phyloP scores from a whole-genome alignment of 1,284 basidiomycete genomes.

The Leccinum solheimii region DNA sequence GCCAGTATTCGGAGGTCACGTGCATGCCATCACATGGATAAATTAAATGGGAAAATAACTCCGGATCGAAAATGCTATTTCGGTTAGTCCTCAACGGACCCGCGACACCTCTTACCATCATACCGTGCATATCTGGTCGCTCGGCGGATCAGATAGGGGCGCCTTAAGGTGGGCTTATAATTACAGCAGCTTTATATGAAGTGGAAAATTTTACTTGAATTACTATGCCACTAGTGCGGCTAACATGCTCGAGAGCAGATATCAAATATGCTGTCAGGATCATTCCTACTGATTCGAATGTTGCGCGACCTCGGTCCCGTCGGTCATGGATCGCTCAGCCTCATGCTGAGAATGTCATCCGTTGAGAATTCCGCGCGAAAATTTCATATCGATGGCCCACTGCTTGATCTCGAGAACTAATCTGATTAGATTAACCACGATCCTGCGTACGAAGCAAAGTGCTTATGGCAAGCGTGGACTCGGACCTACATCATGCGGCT shows the following conservation, averaged over 20 bases:
- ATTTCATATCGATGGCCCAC: not conserved
- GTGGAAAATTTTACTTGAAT: not conserved
- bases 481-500: not conserved
- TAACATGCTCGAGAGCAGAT: not conserved
- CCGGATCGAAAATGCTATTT: conserved; percentile 4
- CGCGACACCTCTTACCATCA: not conserved
- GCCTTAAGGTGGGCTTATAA: not conserved
- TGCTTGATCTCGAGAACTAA: not conserved
- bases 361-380: not conserved
- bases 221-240: not conserved
- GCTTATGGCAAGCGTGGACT: not conserved
- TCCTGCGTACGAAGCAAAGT: not conserved
- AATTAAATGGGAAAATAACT: conserved; percentile 9
- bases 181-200: not conserved
- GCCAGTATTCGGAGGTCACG: conserved; percentile 25
- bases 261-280: not conserved
- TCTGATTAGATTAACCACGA: not conserved
- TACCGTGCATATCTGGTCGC: not conserved
- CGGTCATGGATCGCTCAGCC: not conserved
- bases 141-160: not conserved
- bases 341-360: not conserved
- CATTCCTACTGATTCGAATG: not conserved
- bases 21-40: conserved; percentile 18
- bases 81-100: not conserved
- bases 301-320: too few species aligned